Conservation (phyloP, 2,329 filamentous ascomycete species). For the Exophiala sp. region DNA sequence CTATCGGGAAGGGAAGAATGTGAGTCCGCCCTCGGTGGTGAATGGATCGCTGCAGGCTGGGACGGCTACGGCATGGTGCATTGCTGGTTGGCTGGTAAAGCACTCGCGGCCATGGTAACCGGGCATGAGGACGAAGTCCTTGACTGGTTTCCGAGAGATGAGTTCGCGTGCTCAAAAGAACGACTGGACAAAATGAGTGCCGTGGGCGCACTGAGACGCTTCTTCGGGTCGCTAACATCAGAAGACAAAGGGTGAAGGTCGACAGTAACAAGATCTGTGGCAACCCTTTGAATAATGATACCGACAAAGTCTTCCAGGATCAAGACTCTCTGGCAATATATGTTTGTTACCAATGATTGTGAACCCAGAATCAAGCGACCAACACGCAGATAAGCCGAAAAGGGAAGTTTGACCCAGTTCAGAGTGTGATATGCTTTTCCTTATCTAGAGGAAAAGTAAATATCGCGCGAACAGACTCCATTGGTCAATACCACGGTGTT, state of each 20-base stretch:
- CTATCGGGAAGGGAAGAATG: conserved; percentile 18
- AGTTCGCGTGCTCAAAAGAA: conserved; percentile 18
- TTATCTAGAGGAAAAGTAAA: too few relatives aligned
- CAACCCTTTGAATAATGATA: background rate
- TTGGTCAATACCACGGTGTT: background rate
- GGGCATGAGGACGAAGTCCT: conserved; percentile 16
- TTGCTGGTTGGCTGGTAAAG: conserved; percentile 30
- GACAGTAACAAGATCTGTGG: background rate
- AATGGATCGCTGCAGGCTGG: conserved; percentile 34
- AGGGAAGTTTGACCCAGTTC: too few relatives aligned
- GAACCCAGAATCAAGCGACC: too few relatives aligned
- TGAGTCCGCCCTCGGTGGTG: conserved; percentile 15
- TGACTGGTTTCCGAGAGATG: conserved; percentile 20
- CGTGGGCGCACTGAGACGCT: conserved; percentile 12
- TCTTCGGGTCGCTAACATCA: conserved; percentile 8
- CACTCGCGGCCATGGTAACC: conserved; percentile 27
- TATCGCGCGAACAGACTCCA: background rate
- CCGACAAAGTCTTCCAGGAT: too few relatives aligned
- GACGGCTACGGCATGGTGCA: conserved; percentile 34
- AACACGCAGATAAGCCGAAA: too few relatives aligned
- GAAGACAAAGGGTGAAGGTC: background rate
- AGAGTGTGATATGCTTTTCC: too few relatives aligned
- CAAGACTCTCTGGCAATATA: too few relatives aligned
- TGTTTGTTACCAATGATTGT: too few relatives aligned
- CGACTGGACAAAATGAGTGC: conserved; percentile 17